Conservation (phyloP, 768 basidiomycete genomes). For the Agrocybe pediades region DNA sequence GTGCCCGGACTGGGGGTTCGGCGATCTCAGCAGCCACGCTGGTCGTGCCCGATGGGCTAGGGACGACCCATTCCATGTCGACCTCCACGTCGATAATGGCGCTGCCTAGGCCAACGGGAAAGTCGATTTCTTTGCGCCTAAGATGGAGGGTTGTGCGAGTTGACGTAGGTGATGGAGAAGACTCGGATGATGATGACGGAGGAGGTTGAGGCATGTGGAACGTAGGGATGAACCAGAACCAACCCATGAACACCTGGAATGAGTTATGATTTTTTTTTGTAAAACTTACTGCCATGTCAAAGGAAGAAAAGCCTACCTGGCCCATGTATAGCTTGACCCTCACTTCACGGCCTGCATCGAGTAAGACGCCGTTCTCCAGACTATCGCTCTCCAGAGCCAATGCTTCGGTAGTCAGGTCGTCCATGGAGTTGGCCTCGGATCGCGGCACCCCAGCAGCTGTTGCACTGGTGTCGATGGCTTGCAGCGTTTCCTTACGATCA, state of each 20-base stretch:
- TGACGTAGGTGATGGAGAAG: slow-evolving; percentile 9
- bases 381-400: slow-evolving; percentile 10
- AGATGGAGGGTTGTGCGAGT: slow-evolving; percentile 43
- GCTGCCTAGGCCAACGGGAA: slow-evolving; percentile 73
- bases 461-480: slow-evolving; percentile 22
- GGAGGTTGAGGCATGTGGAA: slow-evolving; percentile 72
- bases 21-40: neutral
- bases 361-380: slow-evolving; percentile 45
- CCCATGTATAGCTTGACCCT: slow-evolving; percentile 75
- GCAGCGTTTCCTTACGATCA: slow-evolving; percentile 7
- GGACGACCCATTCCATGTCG: slow-evolving; percentile 23
- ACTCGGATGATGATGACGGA: slow-evolving; percentile 17
- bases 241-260: slow-evolving; percentile 71
- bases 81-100: slow-evolving; percentile 67
- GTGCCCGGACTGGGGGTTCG: slow-evolving; percentile 14
- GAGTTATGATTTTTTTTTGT: neutral
- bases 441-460: slow-evolving; percentile 27
- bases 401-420: slow-evolving; percentile 32
- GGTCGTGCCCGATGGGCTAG: neutral
- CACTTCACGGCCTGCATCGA: slow-evolving; percentile 70
- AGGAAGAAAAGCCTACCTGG: slow-evolving; percentile 42
- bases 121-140: slow-evolving; percentile 70
- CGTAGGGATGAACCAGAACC: slow-evolving; percentile 85
- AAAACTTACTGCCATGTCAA: neutral
- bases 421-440: slow-evolving; percentile 46